Evolutionary conservation across 2,329 filamentous ascomycete genomes (phyloP).

Genomic region (Daldinia sp.): DNA sequence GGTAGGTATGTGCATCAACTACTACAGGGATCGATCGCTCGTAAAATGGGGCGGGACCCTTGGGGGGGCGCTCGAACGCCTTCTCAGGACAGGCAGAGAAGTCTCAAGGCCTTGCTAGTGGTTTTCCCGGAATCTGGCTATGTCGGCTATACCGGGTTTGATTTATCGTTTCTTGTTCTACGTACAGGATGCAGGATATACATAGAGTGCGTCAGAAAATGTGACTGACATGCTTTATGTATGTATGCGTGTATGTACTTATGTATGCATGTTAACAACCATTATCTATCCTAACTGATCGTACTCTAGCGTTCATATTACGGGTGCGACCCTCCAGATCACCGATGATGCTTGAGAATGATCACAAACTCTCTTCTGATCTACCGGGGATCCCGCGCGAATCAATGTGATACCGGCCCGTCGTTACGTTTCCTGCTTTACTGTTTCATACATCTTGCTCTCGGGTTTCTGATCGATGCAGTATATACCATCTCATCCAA

Average conservation of each 20-base stretch:
- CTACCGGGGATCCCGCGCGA: constrained; percentile 35
- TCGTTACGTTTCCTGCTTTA: constrained; percentile 24
- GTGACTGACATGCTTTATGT: neutral
- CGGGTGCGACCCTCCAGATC: constrained; percentile 2
- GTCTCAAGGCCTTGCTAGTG: constrained; percentile 26
- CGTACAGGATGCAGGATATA: neutral
- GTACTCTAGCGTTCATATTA: neutral
- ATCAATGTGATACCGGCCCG: constrained; percentile 40
- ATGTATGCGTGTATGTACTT: neutral
- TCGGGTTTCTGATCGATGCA: constrained; percentile 22
- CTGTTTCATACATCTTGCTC: constrained; percentile 30
- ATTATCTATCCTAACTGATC: neutral
- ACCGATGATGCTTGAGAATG: constrained; percentile 1
- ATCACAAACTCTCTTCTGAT: constrained; percentile 18
- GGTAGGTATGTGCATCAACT: neutral
- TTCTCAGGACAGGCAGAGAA: constrained; percentile 17
- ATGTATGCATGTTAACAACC: neutral
- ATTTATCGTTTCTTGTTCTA: constrained; percentile 2
- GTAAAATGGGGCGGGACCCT: neutral
- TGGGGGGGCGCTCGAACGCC: neutral
- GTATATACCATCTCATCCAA: neutral
- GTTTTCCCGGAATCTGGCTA: constrained; percentile 22
- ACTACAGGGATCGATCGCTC: neutral
- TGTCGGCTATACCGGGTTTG: constrained; percentile 12
- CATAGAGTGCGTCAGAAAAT: neutral